These are phyloP conservation scores for Monilinia laxa DNA, from an alignment of 2,329 filamentous ascomycete species.

Conservation along the genomic window DNA sequence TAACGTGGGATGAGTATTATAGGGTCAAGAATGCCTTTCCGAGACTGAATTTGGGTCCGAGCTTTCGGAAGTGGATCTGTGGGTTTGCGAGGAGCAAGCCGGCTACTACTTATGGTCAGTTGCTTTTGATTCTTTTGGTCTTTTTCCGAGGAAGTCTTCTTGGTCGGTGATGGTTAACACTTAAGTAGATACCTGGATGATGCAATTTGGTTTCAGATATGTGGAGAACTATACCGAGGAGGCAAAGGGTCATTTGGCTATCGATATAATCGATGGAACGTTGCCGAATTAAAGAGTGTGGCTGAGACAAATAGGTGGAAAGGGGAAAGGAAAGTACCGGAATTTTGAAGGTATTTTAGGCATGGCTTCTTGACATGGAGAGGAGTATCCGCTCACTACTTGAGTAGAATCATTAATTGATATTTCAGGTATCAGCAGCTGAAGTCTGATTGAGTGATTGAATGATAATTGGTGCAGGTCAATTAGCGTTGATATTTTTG, in stretches of 20 bases:
- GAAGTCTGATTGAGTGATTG: no score
- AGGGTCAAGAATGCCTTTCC: constrained; percentile 40
- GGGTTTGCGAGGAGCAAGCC: constrained; percentile 24
- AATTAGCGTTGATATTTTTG: no score
- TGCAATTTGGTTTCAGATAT: constrained; percentile 23
- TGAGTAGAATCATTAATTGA: no score
- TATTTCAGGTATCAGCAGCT: no score
- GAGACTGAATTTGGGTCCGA: constrained; percentile 38
- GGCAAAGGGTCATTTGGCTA: constrained; percentile 16
- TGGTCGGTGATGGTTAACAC: background rate
- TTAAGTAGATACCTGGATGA: constrained; percentile 23
- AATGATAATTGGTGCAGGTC: no score
- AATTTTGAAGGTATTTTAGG: no score
- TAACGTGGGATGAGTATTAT: constrained; percentile 41
- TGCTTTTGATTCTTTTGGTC: background rate
- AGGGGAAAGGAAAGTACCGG: no score
- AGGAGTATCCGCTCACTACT: no score
- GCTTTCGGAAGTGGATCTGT: constrained; percentile 17
- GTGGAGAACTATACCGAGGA: constrained; percentile 22
- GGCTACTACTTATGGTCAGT: constrained; percentile 23
- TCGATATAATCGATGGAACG: constrained; percentile 11
- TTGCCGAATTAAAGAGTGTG: constrained; percentile 18
- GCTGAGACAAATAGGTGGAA: background rate
- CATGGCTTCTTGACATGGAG: no score
- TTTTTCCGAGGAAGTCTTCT: background rate